Evolutionary conservation across 305 asterid species (phyloP).

Genomic region (Solanum hybrid): DNA sequence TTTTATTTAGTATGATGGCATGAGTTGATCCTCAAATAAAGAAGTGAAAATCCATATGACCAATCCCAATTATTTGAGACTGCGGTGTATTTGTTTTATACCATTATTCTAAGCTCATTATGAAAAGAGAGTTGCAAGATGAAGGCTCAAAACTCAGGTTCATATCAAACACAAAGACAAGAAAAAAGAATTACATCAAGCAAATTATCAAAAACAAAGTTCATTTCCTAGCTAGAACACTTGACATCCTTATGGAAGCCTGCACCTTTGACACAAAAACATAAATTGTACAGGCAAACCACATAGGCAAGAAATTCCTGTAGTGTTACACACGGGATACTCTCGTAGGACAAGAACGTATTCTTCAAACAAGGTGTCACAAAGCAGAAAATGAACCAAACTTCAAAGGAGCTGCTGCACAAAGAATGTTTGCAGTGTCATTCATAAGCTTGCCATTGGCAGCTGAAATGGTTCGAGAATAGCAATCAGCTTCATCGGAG

Average conservation of each 20-base stretch:
- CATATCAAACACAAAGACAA: neutral
- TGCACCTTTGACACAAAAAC: neutral
- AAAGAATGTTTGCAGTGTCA: slow-evolving; percentile 25
- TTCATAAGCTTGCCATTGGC: slow-evolving; percentile 26
- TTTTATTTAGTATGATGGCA: neutral
- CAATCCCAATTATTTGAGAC: neutral
- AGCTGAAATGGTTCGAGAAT: slow-evolving; percentile 31
- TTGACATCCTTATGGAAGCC: neutral
- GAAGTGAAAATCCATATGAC: neutral
- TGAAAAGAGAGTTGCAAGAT: neutral
- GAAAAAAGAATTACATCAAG: neutral
- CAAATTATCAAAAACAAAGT: neutral
- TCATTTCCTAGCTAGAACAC: neutral
- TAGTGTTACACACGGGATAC: neutral
- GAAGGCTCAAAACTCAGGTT: neutral
- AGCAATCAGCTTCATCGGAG: slow-evolving; percentile 35
- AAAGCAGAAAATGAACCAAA: neutral
- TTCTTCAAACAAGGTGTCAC: neutral
- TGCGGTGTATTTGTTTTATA: neutral
- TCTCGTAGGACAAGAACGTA: neutral
- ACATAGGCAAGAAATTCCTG: neutral
- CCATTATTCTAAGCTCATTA: neutral
- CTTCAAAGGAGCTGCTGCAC: slow-evolving; percentile 9
- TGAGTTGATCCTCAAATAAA: neutral
- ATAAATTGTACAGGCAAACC: neutral